Base-by-base conservation (phyloP, 495 filamentous ascomycete genomes). In the Neurospora africana region DNA sequence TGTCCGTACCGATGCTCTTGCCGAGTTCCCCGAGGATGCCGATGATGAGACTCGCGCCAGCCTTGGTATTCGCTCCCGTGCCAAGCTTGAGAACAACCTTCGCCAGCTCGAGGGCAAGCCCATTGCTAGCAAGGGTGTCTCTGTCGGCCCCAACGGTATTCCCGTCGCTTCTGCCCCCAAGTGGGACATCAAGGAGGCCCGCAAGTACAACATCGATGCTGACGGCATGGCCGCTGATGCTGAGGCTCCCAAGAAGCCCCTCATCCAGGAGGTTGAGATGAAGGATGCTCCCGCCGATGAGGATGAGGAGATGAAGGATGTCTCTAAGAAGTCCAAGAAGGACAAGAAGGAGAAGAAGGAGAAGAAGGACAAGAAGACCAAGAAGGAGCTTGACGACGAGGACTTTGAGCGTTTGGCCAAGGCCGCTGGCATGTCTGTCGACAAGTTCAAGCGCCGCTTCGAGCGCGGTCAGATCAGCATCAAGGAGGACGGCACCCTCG, bases 161-260 rank as follows among this genome's bases (percentile, higher is more conserved):
- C 78, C 85, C 41, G 74, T 85, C 15, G 72, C 73, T 53, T 78
- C 81, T 27, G 87, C 92, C 39, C 84, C 89, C 72, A 98, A 97
- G 82, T 98, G 92, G 86, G 92, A 95, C 73, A 83, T 98, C 76
- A 97, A 95, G 82, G 93, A 98, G 77, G 91, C 91, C n/a, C 88
- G 94, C 76, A 96, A 94, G 82, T 99, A 99, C 85, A 98, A 98
- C 81, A 84, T 89, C 36, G 95, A 98, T 82, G 95, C 93, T 68
- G 95, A 99, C 82, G 94, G 94, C 27, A 78, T 97, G 67, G 84
- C 86, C 69, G 88, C 88, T 9, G 90, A 95, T 76, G 91, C 92
- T 73, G 85, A 86, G 23, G 84, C 89, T 53, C 85, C 89, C 27
- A 86, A 85, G 80, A 83, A 84, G 78, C 83, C 86, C 47, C 79